A percentile compares a stretch with the other conserved stretches of the same genome.
Evolutionary conservation across 2,329 filamentous ascomycete species (phyloP).

Genomic region (Periglandula ipomoeae): DNA sequence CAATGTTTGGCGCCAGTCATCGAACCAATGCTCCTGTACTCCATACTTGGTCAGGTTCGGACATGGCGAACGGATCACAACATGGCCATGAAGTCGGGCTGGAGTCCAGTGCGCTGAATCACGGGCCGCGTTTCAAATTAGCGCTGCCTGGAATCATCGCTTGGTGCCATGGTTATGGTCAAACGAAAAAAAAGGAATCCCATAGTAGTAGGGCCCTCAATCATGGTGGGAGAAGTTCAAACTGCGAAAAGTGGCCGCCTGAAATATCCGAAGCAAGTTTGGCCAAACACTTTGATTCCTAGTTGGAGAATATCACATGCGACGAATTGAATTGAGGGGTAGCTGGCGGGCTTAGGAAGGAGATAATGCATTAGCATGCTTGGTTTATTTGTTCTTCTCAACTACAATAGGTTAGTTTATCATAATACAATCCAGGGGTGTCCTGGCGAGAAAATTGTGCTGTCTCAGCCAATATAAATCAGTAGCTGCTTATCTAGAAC

Average conservation of each 20-base stretch:
- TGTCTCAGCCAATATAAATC: not conserved
- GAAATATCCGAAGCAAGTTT: no score
- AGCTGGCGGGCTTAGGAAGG: not conserved
- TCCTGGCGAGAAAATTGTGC: not conserved
- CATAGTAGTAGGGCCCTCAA: no score
- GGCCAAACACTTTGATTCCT: no score
- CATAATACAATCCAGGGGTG: conserved; percentile 3
- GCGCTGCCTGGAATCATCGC: not conserved
- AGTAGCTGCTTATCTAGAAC: not conserved
- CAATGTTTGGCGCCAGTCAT: no score
- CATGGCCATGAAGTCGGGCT: no score
- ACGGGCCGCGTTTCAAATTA: not conserved
- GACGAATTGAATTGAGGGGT: not conserved
- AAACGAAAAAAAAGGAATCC: no score
- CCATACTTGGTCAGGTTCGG: no score
- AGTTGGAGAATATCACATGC: no score
- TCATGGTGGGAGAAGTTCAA: not conserved
- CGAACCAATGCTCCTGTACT: no score
- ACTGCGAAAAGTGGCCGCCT: no score
- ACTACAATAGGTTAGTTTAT: not conserved
- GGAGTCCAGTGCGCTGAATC: no score
- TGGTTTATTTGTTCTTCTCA: not conserved
- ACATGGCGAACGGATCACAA: no score
- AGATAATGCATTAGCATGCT: not conserved
- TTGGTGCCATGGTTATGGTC: not conserved